phyloP scores from a whole-genome alignment of 352 stramenopile species.

The Phytophthora nicotianae region DNA sequence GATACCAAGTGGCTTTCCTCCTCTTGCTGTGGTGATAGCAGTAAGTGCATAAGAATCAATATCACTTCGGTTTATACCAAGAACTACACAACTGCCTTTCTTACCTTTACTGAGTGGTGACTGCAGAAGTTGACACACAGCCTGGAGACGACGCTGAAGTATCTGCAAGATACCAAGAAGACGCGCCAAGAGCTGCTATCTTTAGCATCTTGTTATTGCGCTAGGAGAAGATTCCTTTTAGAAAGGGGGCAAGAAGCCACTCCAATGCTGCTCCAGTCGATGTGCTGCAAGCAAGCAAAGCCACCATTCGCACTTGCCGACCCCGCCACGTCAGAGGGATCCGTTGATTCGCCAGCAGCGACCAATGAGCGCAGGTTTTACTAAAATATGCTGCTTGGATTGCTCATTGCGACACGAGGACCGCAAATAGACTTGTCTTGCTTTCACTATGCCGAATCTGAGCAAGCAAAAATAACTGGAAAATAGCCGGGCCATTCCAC shows the following conservation, averaged over 20 bases:
- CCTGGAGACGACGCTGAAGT: too few relatives aligned
- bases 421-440: constrained; percentile 1
- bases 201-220: not conserved
- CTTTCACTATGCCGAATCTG: constrained; percentile 9
- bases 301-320: constrained; percentile 14
- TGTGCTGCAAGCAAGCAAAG: constrained; percentile 20
- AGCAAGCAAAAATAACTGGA: constrained; percentile 15
- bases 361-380: constrained; percentile 20
- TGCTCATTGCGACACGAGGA: constrained; percentile 16
- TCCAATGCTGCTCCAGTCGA: not conserved
- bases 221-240: not conserved
- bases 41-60: too few relatives aligned
- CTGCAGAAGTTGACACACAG: too few relatives aligned
- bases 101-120: too few relatives aligned
- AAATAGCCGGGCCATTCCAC: not conserved
- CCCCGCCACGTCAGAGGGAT: constrained; percentile 27
- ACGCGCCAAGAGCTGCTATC: too few relatives aligned
- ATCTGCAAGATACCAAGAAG: too few relatives aligned
- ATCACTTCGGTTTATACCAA: too few relatives aligned
- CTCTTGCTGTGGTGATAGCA: too few relatives aligned
- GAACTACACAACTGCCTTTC: too few relatives aligned
- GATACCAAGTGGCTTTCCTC: too few relatives aligned
- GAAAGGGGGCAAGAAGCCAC: too few relatives aligned
- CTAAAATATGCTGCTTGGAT: constrained; percentile 32
- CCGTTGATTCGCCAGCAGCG: constrained; percentile 19